Conservation (phyloP, 257 asterid genomes). For the Solanum sejunctum region DNA sequence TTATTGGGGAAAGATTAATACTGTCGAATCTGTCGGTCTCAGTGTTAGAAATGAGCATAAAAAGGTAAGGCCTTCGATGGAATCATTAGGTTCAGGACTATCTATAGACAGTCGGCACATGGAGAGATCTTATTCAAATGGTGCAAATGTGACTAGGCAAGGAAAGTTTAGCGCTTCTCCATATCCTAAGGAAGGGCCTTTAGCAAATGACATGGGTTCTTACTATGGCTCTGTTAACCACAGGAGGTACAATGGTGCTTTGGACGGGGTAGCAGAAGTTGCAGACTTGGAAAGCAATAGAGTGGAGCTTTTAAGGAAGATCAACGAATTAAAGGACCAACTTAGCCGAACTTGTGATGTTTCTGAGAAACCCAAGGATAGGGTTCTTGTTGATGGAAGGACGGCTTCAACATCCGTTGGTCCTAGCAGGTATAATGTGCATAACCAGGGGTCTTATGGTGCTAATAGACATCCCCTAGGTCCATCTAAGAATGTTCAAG, state of each 20-base stretch:
- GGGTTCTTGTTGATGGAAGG: slow-evolving; percentile 17
- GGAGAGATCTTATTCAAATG: slow-evolving; percentile 10
- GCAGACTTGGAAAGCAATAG: slow-evolving; percentile 55
- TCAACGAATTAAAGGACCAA: slow-evolving; percentile 68
- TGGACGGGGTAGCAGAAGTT: slow-evolving; percentile 39
- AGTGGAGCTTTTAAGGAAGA: slow-evolving; percentile 68
- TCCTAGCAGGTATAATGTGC: slow-evolving; percentile 26
- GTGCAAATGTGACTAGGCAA: slow-evolving; percentile 16
- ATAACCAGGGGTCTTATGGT: slow-evolving; percentile 35
- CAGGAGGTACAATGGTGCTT: slow-evolving; percentile 27
- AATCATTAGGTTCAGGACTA: slow-evolving; percentile 37
- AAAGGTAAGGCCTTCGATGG: slow-evolving; percentile 26
- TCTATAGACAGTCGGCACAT: slow-evolving; percentile 17
- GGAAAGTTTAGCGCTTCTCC: slow-evolving; percentile 27
- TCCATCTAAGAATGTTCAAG: slow-evolving; percentile 16
- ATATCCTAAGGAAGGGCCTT: slow-evolving; percentile 50
- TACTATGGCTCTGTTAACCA: slow-evolving; percentile 38
- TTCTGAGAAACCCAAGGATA: slow-evolving; percentile 39
- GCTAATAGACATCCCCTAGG: slow-evolving; percentile 24
- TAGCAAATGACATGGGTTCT: slow-evolving; percentile 30
- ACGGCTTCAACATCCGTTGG: slow-evolving; percentile 28
- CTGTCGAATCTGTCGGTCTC: slow-evolving; percentile 19
- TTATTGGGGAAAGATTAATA: slow-evolving; percentile 17
- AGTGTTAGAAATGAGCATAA: slow-evolving; percentile 16
- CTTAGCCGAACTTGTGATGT: slow-evolving; percentile 54